Percentiles rank a stretch among this genome's conserved stretches.
Conservation (phyloP, 2,329 filamentous ascomycete genomes). For the Diaporthe citri region DNA sequence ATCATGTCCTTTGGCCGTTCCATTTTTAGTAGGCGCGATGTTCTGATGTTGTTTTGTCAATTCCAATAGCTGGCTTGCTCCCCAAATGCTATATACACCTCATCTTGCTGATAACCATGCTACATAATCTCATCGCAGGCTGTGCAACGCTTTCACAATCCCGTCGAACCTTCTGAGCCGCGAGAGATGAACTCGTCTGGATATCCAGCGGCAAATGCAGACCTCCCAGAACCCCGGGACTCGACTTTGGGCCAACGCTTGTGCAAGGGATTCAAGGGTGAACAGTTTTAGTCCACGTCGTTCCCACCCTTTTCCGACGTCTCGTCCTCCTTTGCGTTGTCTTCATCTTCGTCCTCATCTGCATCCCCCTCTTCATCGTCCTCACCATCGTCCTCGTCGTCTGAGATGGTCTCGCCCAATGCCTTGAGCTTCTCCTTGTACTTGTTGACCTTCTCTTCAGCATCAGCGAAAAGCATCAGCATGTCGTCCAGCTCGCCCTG, state of each 20-base stretch:
- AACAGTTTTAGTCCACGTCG: slow-evolving; percentile 35
- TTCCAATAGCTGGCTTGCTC: slow-evolving; percentile 7
- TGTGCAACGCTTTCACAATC: slow-evolving; percentile 15
- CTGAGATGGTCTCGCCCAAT: slow-evolving; percentile 79
- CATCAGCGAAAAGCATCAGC: slow-evolving; percentile 82
- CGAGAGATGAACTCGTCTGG: not conserved
- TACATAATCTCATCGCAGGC: not conserved
- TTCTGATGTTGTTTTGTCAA: slow-evolving; percentile 24
- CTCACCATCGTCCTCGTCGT: slow-evolving; percentile 77
- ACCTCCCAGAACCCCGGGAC: not conserved
- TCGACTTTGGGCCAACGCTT: not conserved
- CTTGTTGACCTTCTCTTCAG: slow-evolving; percentile 80
- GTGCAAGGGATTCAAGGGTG: not conserved
- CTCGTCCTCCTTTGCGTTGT: slow-evolving; percentile 45
- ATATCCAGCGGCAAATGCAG: not conserved
- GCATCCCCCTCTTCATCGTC: slow-evolving; percentile 69
- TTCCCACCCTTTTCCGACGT: slow-evolving; percentile 44
- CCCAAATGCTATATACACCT: not conserved
- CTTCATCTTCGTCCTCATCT: slow-evolving; percentile 57
- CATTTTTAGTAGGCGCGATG: slow-evolving; percentile 22
- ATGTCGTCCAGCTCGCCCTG: slow-evolving; percentile 85
- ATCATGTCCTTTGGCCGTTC: not conserved
- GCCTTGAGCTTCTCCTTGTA: slow-evolving; percentile 80
- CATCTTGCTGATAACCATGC: not conserved
- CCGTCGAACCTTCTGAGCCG: not conserved